Evolutionary conservation across 2,329 filamentous ascomycete genomes (phyloP), one percentile per base, ranked within the genome.

Genomic region (Pestalotiopsis sp.): DNA sequence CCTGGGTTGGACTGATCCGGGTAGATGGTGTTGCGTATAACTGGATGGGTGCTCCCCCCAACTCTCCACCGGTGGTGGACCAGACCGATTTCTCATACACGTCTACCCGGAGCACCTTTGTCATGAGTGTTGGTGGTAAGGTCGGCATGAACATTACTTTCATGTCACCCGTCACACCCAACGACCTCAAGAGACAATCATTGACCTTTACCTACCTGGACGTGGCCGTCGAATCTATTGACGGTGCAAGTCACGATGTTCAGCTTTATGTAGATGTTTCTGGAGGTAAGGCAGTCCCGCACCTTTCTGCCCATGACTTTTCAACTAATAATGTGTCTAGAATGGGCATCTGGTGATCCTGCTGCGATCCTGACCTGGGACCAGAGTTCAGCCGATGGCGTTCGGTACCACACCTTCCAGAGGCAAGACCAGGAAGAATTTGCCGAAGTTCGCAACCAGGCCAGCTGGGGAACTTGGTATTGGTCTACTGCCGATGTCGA

Each of bases 401-500:
- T 93, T 49, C 83, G 85, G 5, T 93, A 91, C 74, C 91, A 93
- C 80, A 86, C 86, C 63, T 87, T 93, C 68, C 85, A 84, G 72
- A 85, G 88, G 59, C 82, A 86, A 70, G 78, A 83, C 9, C 91
- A 95, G 78, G 80, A 87, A 63, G 81, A 90, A 20, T 91, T 96
- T 67, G 87, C 88, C 1, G 94, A 97, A 77, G 82, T 82, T 13
- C 81, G 81, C 56, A 91, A 97, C 74, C 90, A 91, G 72, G 87
- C 93, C 0, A 91, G 94, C 81, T 97, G 94, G 94, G 94, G 94
- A 2, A 90, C 88, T 65, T 88, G 95, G 81, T 78, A 76, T 79
- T 94, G 94, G 78, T 90, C 91, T 13, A 94, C 89, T 3, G 87
- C 89, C 31, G 83, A 85, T 66, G 77, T 84, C 14, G 76, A 79